These are phyloP conservation scores for Cyclotella kingstonii DNA, from an alignment of 108 stramenopile species.

Conservation along the genomic window DNA sequence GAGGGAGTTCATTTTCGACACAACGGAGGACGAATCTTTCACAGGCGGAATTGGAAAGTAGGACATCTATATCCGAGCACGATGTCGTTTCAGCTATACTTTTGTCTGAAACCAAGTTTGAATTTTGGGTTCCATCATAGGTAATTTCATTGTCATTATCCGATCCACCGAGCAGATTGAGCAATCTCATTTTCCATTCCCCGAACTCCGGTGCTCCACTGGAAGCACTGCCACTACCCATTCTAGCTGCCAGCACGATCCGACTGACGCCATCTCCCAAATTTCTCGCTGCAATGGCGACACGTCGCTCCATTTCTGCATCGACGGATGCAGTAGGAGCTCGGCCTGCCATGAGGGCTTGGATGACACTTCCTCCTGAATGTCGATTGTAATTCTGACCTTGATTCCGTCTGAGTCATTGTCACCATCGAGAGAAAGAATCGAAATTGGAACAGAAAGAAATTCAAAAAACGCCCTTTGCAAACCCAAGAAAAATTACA, in stretches of 20 bases:
- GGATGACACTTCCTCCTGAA: slow-evolving; percentile 33
- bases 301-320: slow-evolving; percentile 78
- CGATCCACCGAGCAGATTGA: slow-evolving; percentile 66
- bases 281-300: slow-evolving; percentile 67
- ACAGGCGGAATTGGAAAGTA: slow-evolving; percentile 63
- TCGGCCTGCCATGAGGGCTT: slow-evolving; percentile 47
- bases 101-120: slow-evolving; percentile 3
- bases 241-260: slow-evolving; percentile 73
- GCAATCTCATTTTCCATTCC: slow-evolving; percentile 72
- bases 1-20: slow-evolving; percentile 91
- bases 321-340: slow-evolving; percentile 37
- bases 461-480: no score
- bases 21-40: slow-evolving; percentile 86
- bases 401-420: no score
- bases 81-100: not conserved
- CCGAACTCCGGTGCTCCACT: slow-evolving; percentile 17
- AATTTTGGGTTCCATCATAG: slow-evolving; percentile 16
- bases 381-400: no score
- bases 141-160: slow-evolving; percentile 17
- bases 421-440: no score
- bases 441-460: no score
- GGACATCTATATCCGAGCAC: slow-evolving; percentile 64
- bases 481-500: no score
- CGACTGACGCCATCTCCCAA: slow-evolving; percentile 77
- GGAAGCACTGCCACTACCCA: slow-evolving; percentile 33